Evolutionary conservation across 108 stramenopile species (phyloP).

Genomic region (Skeletonema grethae): DNA sequence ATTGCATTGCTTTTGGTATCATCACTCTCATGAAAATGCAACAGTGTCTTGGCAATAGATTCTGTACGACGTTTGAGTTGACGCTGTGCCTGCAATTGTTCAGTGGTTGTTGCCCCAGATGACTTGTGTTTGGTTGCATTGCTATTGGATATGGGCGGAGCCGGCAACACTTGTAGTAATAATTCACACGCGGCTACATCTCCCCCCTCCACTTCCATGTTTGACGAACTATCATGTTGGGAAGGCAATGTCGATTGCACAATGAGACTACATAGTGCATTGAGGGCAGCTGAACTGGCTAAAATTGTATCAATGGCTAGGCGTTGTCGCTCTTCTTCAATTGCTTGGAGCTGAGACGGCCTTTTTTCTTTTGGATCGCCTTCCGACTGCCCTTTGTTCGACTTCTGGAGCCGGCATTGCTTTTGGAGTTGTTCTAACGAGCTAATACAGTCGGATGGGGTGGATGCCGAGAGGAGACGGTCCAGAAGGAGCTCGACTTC

Average conservation of each 20-base stretch:
- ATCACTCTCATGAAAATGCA: constrained; percentile 38
- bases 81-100: constrained; percentile 22
- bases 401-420: constrained; percentile 18
- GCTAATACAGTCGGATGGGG: constrained; percentile 57
- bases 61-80: constrained; percentile 30
- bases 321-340: constrained; percentile 21
- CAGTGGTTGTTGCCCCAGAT: constrained; percentile 17
- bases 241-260: constrained; percentile 22
- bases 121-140: neutral
- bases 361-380: constrained; percentile 8
- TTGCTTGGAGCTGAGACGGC: neutral
- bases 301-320: constrained; percentile 27
- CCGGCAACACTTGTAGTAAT: constrained; percentile 21
- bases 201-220: constrained; percentile 48
- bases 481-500: constrained; percentile 52
- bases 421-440: constrained; percentile 48
- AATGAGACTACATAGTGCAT: constrained; percentile 32
- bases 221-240: neutral
- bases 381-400: neutral
- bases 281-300: constrained; percentile 16
- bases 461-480: constrained; percentile 75
- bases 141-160: neutral
- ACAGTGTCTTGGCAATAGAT: constrained; percentile 32
- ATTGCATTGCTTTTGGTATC: constrained; percentile 6
- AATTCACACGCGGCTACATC: constrained; percentile 41